Evolutionary conservation across 345 rosid species (phyloP).

Genomic region (Hirschfeldia incana): DNA sequence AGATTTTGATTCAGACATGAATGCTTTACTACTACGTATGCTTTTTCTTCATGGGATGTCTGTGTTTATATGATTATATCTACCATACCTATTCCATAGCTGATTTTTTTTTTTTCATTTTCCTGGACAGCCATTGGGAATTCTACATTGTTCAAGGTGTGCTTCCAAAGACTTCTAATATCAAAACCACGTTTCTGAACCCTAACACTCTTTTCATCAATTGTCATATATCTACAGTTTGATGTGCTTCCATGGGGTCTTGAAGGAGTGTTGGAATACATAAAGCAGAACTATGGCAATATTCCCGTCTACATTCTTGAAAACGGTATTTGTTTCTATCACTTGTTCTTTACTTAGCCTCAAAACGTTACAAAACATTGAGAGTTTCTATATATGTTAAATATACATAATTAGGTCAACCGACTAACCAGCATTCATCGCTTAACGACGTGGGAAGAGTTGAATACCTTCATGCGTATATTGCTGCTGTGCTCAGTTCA

Average conservation of each 20-base stretch:
- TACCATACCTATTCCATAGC: not conserved
- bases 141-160: conserved; percentile 18
- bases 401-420: conserved; percentile 31
- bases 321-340: conserved; percentile 34
- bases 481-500: conserved; percentile 42
- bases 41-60: not conserved
- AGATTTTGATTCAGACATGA: conserved; percentile 47
- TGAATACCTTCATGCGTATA: conserved; percentile 36
- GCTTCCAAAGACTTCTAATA: not conserved
- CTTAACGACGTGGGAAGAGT: conserved; percentile 44
- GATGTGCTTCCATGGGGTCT: conserved; percentile 40
- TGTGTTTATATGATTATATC: not conserved
- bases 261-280: conserved; percentile 35
- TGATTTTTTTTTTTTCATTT: conserved; percentile 2
- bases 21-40: conserved; percentile 27
- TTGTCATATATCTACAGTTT: conserved; percentile 27
- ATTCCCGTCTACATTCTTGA: conserved; percentile 46
- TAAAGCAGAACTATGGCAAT: conserved; percentile 41
- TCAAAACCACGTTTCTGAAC: not conserved
- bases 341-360: not conserved
- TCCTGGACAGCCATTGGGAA: conserved; percentile 35
- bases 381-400: not conserved
- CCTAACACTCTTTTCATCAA: not conserved
- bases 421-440: conserved; percentile 26
- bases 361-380: not conserved